Evolutionary conservation across 164 flowering plant genomes (phyloP), one percentile per base, ranked within the genome.

Genomic region (Tetrastigma voinierianum): DNA sequence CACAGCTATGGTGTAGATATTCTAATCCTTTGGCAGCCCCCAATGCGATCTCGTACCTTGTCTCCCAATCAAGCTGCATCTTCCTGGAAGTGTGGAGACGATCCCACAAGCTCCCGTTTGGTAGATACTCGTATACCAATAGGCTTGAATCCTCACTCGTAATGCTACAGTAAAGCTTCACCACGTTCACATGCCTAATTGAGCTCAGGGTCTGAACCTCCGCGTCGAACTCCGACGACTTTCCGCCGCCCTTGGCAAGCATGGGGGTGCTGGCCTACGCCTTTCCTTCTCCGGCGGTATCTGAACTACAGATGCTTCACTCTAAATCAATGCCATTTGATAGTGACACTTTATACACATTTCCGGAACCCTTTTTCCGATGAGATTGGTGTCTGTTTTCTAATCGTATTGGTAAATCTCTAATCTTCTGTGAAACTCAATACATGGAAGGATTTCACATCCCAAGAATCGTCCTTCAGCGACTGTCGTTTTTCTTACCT

Each of bases 301-400:
- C 73, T 0, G 70, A 21, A 56, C 75, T 80, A 86, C 87, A 79
- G 13, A 88, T 80, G 93, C 57, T 88, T 88, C 51, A 86, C 90
- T 0, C 90, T 90, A 10, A 88, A 77, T 88, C 88, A 55, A 64
- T 74, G 1, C 90, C 94, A 64, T 77, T 78, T 0, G 65, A 51
- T 18, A 87, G 74, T 0, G 12, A 10, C 6, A 85, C 96, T 52
- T 57, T 72, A 74, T 90, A 90, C 6, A 93, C 96, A n/a, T 79
- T 78, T 1, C 98, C 98, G 0, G 92, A 90, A 1, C 98, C 98
- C 98, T 96, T 65, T 77, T 82, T 3, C 98, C 98, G 9, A 93
- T 85, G 45, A 89, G 47, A 70, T 93, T 93, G n/a, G n/a, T n/a
- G n/a, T n/a, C 61, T 90, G 93, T 20, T 74, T 73, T 43, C 83